Conservation (phyloP, 2,329 filamentous ascomycete species). For the Ophiocordyceps camponoti-leonardi region DNA sequence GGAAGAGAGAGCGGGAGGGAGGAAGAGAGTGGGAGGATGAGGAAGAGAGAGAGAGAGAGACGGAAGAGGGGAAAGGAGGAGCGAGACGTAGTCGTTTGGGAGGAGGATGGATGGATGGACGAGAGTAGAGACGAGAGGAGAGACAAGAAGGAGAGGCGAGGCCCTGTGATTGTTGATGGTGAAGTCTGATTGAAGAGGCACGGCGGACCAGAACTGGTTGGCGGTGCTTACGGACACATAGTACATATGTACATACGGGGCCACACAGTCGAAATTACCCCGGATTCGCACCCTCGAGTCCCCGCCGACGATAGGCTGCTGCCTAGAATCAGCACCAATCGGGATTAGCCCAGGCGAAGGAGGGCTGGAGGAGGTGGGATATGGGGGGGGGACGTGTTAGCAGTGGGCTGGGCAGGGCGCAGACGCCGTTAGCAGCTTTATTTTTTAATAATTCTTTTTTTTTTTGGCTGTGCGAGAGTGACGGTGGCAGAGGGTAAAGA, state of each 20-base stretch:
- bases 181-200: background rate
- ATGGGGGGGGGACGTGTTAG: background rate
- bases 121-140: background rate
- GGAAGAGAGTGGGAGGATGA: background rate
- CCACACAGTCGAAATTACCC: background rate
- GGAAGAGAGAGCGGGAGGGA: background rate
- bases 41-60: background rate
- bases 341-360: constrained; percentile 3
- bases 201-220: background rate
- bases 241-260: background rate
- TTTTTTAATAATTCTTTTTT: background rate
- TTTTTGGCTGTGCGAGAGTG: background rate
- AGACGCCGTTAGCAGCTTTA: background rate
- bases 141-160: background rate
- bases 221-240: background rate
- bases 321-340: constrained; percentile 5
- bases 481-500: too few species aligned
- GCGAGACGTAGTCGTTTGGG: background rate
- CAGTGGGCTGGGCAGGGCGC: background rate
- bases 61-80: background rate
- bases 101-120: too few species aligned
- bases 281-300: background rate
- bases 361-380: background rate
- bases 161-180: background rate
- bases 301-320: constrained; percentile 5